Conservation (phyloP, 495 filamentous ascomycete species). For the Cairneyella variabilis region DNA sequence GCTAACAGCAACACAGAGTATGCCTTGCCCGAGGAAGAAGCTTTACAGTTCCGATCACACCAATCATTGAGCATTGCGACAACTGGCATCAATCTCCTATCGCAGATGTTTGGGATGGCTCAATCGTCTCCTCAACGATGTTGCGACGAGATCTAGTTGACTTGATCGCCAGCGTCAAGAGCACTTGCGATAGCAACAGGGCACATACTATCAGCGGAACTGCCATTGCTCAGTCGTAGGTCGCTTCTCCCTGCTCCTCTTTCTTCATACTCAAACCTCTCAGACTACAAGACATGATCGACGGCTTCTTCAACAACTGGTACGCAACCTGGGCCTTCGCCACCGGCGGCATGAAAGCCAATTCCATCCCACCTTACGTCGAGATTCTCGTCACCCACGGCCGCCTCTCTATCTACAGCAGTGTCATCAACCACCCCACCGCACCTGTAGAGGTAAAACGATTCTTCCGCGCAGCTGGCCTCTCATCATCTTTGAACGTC, state of each 20-base stretch:
- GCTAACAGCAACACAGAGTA: slow-evolving; percentile 40
- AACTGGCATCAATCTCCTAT: slow-evolving; percentile 60
- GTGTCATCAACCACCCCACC: slow-evolving; percentile 71
- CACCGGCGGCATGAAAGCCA: slow-evolving; percentile 55
- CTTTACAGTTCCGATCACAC: slow-evolving; percentile 62
- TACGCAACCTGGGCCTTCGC: slow-evolving; percentile 56
- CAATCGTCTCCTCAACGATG: slow-evolving; percentile 64
- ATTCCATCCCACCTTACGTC: slow-evolving; percentile 65
- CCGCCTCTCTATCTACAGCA: slow-evolving; percentile 65
- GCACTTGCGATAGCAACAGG: slow-evolving; percentile 58
- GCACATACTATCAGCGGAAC: slow-evolving; percentile 43
- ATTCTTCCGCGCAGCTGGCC: slow-evolving; percentile 64
- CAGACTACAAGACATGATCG: slow-evolving; percentile 57
- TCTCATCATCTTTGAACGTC: slow-evolving; percentile 70
- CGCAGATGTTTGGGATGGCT: slow-evolving; percentile 63
- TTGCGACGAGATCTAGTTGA: slow-evolving; percentile 62
- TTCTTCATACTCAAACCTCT: slow-evolving; percentile 1
- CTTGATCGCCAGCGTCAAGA: slow-evolving; percentile 55
- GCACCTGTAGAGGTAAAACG: slow-evolving; percentile 65
- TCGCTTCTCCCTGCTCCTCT: not conserved
- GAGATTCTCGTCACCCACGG: slow-evolving; percentile 73
- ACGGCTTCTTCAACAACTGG: slow-evolving; percentile 60
- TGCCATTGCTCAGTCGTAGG: slow-evolving; percentile 54
- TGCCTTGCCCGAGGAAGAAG: slow-evolving; percentile 65
- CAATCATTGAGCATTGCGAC: slow-evolving; percentile 62